Evolutionary conservation across 805 yeast species (phyloP), one percentile per base, ranked within the genome.

Genomic region (Yarrowia hollandica): DNA sequence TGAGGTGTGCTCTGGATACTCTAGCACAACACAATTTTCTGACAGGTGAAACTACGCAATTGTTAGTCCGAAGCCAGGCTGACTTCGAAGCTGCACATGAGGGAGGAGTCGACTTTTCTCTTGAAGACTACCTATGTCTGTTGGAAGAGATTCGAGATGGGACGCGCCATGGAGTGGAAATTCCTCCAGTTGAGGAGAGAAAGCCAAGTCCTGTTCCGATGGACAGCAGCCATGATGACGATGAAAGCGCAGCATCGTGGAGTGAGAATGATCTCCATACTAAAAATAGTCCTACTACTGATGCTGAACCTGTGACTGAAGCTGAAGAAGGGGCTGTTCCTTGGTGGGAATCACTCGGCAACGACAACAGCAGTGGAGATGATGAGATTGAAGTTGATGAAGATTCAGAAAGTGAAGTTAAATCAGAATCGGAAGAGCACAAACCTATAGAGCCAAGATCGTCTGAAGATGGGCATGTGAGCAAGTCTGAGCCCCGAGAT

Each of bases 291-390:
- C n/a, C 34, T 30, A 12, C 34, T 14, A 12, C 34, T n/a, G 34
- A 30, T 12, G 15, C 6, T 14, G n/a, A 12, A 11, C 28, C 7
- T 12, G 6, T 3, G 28, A n/a, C 14, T 7, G 37, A 34, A 8
- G 39, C 15, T 9, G 22, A 10, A 2, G 44, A 8, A 16, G n/a
- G 23, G 14, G 35, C 12, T 7, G 52, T 30, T 5, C 52, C 52
- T 14, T 44, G 52, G 52, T 44, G 52, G 52, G 52, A 44, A n/a
- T 28, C 25, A 2, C 35, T 44, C 26, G 33, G 33, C 5, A 23
- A 16, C 5, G 31, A 12, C 5, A 14, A 18, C 2, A 10, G 9
- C 28, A 10, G 10, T 25, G 28, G 10, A 25, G 26, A 14, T 4
- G 52, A 44, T 14, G 26, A 18, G 12, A 41, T 26, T 5, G 19